Percentiles rank a stretch among this genome's conserved stretches.
These are phyloP conservation scores for Epichloe gansuensis DNA, from an alignment of 2,329 filamentous ascomycete genomes.

Conservation along the genomic window DNA sequence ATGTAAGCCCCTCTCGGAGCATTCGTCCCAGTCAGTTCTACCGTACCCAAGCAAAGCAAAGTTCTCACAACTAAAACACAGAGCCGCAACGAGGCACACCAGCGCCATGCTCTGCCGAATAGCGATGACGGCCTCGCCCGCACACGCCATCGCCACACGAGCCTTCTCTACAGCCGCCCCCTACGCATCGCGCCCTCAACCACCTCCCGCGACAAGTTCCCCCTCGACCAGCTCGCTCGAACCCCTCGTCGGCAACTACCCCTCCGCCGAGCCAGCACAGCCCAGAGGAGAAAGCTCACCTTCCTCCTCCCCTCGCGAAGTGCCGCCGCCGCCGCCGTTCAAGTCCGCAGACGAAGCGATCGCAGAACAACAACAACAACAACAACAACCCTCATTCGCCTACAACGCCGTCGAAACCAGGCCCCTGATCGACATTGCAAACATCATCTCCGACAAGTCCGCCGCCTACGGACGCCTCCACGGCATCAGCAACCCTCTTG, in stretches of 20 bases:
- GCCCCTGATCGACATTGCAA: conserved; percentile 21
- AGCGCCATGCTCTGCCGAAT: conserved; percentile 20
- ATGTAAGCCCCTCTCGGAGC: conserved; percentile 10
- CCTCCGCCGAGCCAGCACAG: conserved; percentile 8
- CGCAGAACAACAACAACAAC: neutral
- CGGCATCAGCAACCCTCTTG: conserved; percentile 13
- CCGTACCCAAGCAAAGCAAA: neutral
- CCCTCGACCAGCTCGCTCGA: conserved; percentile 11
- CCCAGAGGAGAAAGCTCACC: neutral
- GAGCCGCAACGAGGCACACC: conserved; percentile 18
- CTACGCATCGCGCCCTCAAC: conserved; percentile 12
- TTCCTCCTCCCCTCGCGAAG: neutral
- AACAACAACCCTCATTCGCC: neutral
- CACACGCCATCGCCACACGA: conserved; percentile 11
- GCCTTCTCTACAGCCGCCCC: conserved; percentile 21
- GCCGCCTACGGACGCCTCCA: conserved; percentile 12
- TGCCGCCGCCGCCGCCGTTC: conserved; percentile 9
- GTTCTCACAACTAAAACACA: conserved; percentile 2
- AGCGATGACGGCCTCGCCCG: conserved; percentile 12
- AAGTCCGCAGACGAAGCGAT: neutral
- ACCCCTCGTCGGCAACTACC: conserved; percentile 20
- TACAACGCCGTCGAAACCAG: conserved; percentile 10
- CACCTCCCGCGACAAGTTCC: neutral
- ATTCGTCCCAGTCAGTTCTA: neutral
- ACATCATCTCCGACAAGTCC: conserved; percentile 22